Evolutionary conservation across 2,329 filamentous ascomycete genomes (phyloP).

Genomic region (Massarina eburnea): DNA sequence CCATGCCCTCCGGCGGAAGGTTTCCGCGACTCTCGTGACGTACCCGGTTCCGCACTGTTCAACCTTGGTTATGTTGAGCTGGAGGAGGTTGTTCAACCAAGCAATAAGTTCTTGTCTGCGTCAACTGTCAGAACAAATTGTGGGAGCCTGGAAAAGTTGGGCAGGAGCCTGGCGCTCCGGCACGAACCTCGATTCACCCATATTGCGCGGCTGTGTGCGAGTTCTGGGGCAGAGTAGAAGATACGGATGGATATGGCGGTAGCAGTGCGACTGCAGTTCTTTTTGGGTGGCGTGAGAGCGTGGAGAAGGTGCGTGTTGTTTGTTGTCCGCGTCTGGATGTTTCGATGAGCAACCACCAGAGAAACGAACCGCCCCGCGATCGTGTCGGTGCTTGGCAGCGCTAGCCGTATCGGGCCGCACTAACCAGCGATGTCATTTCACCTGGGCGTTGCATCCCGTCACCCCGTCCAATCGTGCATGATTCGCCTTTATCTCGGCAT

Average conservation of each 20-base stretch:
- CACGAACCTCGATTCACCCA: conserved; percentile 68
- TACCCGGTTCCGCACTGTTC: conserved; percentile 99
- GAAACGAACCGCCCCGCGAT: conserved; percentile 21
- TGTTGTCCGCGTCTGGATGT: conserved; percentile 30
- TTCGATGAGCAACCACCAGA: neutral
- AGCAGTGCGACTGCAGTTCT: conserved; percentile 10
- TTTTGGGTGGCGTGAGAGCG: conserved; percentile 7
- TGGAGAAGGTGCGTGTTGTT: conserved; percentile 22
- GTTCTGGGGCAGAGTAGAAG: neutral
- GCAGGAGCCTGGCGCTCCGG: conserved; percentile 12
- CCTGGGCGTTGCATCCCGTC: too few species aligned
- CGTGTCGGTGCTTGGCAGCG: too few species aligned
- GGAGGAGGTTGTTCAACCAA: conserved; percentile 97
- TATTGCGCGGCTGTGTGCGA: conserved; percentile 35
- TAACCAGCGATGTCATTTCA: too few species aligned
- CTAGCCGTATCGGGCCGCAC: too few species aligned
- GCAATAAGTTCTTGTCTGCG: conserved; percentile 88
- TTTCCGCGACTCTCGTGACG: conserved; percentile 28
- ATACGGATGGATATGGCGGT: neutral
- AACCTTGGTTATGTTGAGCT: conserved; percentile 97
- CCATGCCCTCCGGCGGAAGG: conserved; percentile 6
- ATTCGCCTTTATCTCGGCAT: too few species aligned
- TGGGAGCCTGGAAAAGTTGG: conserved; percentile 17
- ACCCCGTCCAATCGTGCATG: too few species aligned
- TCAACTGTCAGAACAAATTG: conserved; percentile 19